These are phyloP conservation scores for Pisolithus tinctorius DNA, from an alignment of 768 basidiomycete genomes.

Conservation along the genomic window DNA sequence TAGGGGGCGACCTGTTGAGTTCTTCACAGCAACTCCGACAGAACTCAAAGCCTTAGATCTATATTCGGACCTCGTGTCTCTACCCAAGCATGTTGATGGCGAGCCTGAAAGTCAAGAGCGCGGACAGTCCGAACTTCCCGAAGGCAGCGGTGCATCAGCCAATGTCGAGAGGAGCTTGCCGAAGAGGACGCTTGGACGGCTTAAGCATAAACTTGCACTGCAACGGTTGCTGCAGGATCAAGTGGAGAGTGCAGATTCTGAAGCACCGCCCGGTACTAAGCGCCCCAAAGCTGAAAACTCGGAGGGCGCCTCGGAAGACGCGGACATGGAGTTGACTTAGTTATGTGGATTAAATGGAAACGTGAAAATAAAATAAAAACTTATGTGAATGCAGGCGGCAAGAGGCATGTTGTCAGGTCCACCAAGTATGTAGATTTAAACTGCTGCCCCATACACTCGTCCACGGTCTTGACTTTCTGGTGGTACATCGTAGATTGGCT, in stretches of 20 bases:
- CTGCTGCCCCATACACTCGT: too few species aligned
- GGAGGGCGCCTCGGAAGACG: neutral
- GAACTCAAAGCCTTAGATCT: constrained; percentile 52
- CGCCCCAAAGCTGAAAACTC: constrained; percentile 11
- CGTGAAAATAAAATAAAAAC: too few species aligned
- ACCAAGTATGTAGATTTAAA: too few species aligned
- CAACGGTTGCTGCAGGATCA: constrained; percentile 16
- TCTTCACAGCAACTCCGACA: constrained; percentile 37
- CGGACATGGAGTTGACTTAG: constrained; percentile 2
- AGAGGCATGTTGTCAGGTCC: too few species aligned
- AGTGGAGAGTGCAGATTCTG: neutral
- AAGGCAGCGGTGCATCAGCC: constrained; percentile 1
- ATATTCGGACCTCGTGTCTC: constrained; percentile 47
- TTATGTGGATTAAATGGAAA: neutral
- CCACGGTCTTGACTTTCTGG: too few species aligned
- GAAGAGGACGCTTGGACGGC: constrained; percentile 41
- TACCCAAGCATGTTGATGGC: constrained; percentile 53
- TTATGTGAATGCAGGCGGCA: too few species aligned
- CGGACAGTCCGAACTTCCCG: constrained; percentile 13
- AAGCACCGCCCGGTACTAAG: constrained; percentile 9
- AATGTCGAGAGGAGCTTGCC: constrained; percentile 27
- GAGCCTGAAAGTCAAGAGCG: constrained; percentile 38
- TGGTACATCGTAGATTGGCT: too few species aligned
- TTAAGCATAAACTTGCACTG: constrained; percentile 47
- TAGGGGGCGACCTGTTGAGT: neutral